These are phyloP conservation scores for Ophiocordyceps camponoti-leonardi DNA, from an alignment of 2,329 filamentous ascomycete genomes.

Conservation along the genomic window DNA sequence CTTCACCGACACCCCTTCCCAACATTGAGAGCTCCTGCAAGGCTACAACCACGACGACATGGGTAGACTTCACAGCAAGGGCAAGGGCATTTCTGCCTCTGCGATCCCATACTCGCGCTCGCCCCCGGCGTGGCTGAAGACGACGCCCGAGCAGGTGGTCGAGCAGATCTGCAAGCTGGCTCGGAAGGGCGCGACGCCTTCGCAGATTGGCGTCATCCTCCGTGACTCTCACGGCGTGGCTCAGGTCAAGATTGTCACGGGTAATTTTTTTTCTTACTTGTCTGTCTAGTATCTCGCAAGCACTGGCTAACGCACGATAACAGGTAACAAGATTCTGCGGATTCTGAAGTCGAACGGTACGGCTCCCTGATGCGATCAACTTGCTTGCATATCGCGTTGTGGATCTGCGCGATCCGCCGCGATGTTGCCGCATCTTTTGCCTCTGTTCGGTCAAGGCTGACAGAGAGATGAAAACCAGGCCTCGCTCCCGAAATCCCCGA, in stretches of 20 bases:
- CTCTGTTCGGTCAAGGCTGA: slow-evolving; percentile 89
- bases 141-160: slow-evolving; percentile 93
- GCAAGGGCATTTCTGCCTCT: slow-evolving; percentile 96
- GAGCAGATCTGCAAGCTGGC: slow-evolving; percentile 99
- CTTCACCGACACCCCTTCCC: slow-evolving; percentile 7
- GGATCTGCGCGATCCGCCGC: slow-evolving; percentile 8
- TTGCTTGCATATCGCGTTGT: slow-evolving; percentile 7
- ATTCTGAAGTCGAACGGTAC: slow-evolving; percentile 97
- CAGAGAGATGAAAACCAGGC: slow-evolving; percentile 77
- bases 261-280: slow-evolving; percentile 36
- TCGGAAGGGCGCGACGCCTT: slow-evolving; percentile 96
- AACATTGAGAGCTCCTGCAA: slow-evolving; percentile 19
- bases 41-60: slow-evolving; percentile 48
- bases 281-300: too few species aligned
- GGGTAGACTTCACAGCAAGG: slow-evolving; percentile 98
- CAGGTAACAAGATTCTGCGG: slow-evolving; percentile 98
- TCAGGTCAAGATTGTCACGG: slow-evolving; percentile 94
- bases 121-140: slow-evolving; percentile 92
- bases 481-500: slow-evolving; percentile 97
- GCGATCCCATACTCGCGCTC: slow-evolving; percentile 94
- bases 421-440: slow-evolving; percentile 29
- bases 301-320: slow-evolving; percentile 13
- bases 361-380: slow-evolving; percentile 23
- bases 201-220: slow-evolving; percentile 97
- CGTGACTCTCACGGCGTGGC: slow-evolving; percentile 96